A percentile compares a stretch with the other conserved stretches of the same genome.
Evolutionary conservation across 2,329 filamentous ascomycete species (phyloP).

Genomic region (Pestalotiopsis sp.): DNA sequence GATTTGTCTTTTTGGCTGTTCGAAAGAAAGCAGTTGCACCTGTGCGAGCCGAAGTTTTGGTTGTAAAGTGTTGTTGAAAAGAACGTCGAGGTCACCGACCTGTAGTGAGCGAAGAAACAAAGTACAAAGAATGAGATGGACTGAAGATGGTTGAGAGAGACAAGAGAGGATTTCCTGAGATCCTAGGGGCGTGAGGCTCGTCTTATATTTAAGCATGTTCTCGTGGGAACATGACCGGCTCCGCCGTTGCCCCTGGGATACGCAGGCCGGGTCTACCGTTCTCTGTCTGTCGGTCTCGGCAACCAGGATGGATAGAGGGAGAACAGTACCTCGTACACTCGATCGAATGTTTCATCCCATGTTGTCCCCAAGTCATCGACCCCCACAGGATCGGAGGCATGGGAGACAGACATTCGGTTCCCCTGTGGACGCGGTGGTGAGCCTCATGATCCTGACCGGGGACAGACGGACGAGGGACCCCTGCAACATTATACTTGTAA

Average conservation of each 20-base stretch:
- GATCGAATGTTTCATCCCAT: constrained; percentile 9
- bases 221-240: not conserved
- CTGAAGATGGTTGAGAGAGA: constrained; percentile 3
- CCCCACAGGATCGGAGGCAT: not conserved
- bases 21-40: constrained; percentile 7
- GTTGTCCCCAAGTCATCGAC: not conserved
- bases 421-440: constrained; percentile 1
- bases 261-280: not conserved
- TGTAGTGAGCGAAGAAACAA: constrained; percentile 14
- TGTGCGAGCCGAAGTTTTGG: constrained; percentile 12
- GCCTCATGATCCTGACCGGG: constrained; percentile 11
- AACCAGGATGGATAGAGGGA: not conserved
- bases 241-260: not conserved
- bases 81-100: constrained; percentile 19
- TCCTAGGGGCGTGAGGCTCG: not conserved
- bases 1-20: constrained; percentile 1
- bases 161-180: not conserved
- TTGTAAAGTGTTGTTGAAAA: constrained; percentile 5
- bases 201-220: constrained; percentile 12
- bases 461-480: not conserved
- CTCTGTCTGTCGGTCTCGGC: not conserved
- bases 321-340: too few species aligned
- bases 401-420: not conserved
- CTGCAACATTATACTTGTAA: constrained; percentile 13
- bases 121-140: constrained; percentile 12